Conservation (phyloP, 2,329 filamentous ascomycete genomes). For the Pseudofabraea citricarpa region DNA sequence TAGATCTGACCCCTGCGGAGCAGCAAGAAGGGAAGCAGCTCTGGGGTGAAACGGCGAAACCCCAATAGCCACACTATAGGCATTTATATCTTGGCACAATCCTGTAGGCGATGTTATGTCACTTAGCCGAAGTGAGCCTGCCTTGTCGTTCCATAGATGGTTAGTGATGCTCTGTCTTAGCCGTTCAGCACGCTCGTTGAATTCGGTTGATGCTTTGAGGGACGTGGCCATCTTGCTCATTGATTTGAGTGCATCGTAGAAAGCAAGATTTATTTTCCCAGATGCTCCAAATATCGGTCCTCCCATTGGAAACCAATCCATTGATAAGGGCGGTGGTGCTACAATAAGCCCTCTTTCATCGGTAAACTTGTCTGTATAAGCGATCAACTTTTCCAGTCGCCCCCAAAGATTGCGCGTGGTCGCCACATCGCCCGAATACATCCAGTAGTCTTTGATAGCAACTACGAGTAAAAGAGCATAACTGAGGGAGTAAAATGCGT, state of each 20-base stretch:
- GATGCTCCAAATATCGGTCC: constrained; percentile 18
- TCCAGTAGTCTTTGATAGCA: constrained; percentile 19
- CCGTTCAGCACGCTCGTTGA: constrained; percentile 4
- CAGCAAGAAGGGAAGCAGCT: constrained; percentile 4
- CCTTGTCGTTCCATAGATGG: constrained; percentile 13
- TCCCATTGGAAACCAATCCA: constrained; percentile 18
- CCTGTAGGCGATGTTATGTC: constrained; percentile 8
- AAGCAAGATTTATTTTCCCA: constrained; percentile 18
- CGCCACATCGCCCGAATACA: constrained; percentile 14
- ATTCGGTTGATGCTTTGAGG: constrained; percentile 5
- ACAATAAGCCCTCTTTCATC: constrained; percentile 14
- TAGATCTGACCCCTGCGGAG: constrained; percentile 5
- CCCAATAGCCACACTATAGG: constrained; percentile 13
- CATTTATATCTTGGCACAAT: constrained; percentile 17
- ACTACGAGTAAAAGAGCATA: constrained; percentile 16
- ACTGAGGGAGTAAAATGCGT: constrained; percentile 18
- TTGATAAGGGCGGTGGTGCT: constrained; percentile 15
- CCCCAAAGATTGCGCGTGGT: constrained; percentile 8
- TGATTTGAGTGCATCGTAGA: constrained; percentile 15
- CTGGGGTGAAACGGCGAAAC: constrained; percentile 7
- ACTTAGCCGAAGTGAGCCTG: constrained; percentile 13
- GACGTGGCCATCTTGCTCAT: constrained; percentile 13
- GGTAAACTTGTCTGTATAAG: constrained; percentile 11
- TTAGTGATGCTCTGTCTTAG: constrained; percentile 12
- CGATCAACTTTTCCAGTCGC: constrained; percentile 12